Percentiles rank a stretch among this genome's conserved stretches.
Conservation (phyloP, 257 asterid species). For the Rubia yunnanensis region DNA sequence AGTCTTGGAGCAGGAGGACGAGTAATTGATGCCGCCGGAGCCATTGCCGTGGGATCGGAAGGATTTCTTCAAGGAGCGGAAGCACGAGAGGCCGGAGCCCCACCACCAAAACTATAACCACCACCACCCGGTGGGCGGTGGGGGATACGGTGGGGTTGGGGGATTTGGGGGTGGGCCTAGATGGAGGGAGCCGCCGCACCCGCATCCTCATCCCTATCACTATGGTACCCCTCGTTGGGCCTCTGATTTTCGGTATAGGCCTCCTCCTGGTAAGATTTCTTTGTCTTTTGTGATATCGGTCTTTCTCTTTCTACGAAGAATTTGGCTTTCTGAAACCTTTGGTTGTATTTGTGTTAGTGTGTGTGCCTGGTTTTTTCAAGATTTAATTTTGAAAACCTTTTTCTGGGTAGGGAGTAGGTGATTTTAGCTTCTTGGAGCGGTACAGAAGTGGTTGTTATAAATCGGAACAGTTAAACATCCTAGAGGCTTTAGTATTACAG, state of each 20-base stretch:
- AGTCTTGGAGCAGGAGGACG: constrained; percentile 21
- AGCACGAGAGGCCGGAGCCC: constrained; percentile 67
- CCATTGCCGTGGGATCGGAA: constrained; percentile 95
- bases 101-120: too few relatives aligned
- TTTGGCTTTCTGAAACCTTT: neutral
- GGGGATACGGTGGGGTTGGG: constrained; percentile 38
- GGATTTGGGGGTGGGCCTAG: constrained; percentile 48
- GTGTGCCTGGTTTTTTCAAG: neutral
- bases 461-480: constrained; percentile 2
- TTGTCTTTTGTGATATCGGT: neutral
- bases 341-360: neutral
- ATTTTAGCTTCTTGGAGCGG: constrained; percentile 5
- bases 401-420: neutral
- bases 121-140: constrained; percentile 18
- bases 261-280: constrained; percentile 58
- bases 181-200: constrained; percentile 57
- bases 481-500: neutral
- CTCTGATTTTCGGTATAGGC: constrained; percentile 64
- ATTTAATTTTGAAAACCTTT: neutral
- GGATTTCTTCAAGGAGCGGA: constrained; percentile 62
- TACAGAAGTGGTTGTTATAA: neutral
- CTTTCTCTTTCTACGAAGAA: neutral
- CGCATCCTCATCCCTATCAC: constrained; percentile 40
- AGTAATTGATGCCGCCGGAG: constrained; percentile 82
- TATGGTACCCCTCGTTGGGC: constrained; percentile 46